Conservation (phyloP, 441 rosid genomes). For the Mallotus repandus region DNA sequence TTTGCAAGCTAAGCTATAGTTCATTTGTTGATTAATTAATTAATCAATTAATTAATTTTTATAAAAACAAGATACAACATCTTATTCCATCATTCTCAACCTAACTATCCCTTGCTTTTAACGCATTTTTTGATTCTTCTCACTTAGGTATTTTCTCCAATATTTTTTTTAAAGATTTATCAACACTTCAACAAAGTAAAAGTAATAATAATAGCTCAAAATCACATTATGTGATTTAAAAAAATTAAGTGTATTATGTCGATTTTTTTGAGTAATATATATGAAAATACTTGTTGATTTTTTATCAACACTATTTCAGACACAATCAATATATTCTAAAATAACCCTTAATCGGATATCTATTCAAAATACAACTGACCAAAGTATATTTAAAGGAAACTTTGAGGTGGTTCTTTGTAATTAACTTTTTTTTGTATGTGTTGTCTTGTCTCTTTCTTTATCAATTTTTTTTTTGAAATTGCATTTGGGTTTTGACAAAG, state of each 20-base stretch:
- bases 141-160: slow-evolving; percentile 5
- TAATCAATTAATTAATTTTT: slow-evolving; percentile 13
- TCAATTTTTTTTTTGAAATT: background rate
- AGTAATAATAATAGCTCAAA: too few species aligned
- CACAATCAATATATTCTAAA: too few species aligned
- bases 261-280: too few species aligned
- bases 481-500: background rate
- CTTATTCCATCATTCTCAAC: slow-evolving; percentile 39
- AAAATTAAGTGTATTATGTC: too few species aligned
- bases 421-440: background rate
- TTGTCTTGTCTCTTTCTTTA: background rate
- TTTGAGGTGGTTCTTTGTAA: too few species aligned
- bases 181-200: too few species aligned
- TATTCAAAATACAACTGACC: too few species aligned
- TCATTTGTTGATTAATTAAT: background rate
- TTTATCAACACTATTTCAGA: too few species aligned
- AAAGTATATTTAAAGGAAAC: too few species aligned
- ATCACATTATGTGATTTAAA: too few species aligned
- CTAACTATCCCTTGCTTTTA: slow-evolving; percentile 41
- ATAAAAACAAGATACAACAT: slow-evolving; percentile 39
- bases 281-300: too few species aligned
- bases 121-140: slow-evolving; percentile 29
- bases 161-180: background rate
- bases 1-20: slow-evolving; percentile 44
- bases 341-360: too few species aligned